Conservation (phyloP, 257 asterid genomes). For the Anisodus acutangulus region DNA sequence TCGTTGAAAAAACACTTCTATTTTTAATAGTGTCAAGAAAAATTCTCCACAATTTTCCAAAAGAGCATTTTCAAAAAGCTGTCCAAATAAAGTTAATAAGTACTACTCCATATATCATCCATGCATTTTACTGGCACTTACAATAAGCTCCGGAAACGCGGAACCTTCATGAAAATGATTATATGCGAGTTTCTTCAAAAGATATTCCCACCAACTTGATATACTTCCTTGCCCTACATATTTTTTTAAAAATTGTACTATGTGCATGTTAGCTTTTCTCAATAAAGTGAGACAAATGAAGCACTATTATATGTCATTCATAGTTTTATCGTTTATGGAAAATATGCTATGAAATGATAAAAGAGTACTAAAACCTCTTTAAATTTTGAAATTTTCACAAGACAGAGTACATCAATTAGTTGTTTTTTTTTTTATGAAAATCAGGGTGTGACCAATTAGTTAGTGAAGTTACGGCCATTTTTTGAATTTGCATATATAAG, state of each 20-base stretch:
- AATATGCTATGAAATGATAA: neutral
- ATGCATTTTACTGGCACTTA: neutral
- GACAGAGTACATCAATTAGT: too few relatives aligned
- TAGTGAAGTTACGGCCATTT: too few relatives aligned
- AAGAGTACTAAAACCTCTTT: neutral
- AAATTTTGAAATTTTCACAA: too few relatives aligned
- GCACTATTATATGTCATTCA: neutral
- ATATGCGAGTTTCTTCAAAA: neutral
- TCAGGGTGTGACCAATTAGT: too few relatives aligned
- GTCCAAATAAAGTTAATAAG: neutral
- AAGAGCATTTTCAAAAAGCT: neutral
- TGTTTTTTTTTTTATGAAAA: too few relatives aligned
- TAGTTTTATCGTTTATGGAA: neutral
- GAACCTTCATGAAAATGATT: neutral
- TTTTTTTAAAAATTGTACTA: neutral
- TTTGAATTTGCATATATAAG: too few relatives aligned
- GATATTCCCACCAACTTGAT: neutral
- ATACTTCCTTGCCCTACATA: neutral
- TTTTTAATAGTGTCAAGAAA: too few relatives aligned
- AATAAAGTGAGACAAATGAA: neutral
- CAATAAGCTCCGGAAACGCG: too few relatives aligned
- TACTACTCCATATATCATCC: neutral
- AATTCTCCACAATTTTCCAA: neutral
- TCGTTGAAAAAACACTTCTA: too few relatives aligned
- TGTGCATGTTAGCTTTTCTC: conserved; percentile 21